Percentiles rank a stretch among this genome's conserved stretches.
Conservation (phyloP, 352 stramenopile species). For the Peronospora farinosa region DNA sequence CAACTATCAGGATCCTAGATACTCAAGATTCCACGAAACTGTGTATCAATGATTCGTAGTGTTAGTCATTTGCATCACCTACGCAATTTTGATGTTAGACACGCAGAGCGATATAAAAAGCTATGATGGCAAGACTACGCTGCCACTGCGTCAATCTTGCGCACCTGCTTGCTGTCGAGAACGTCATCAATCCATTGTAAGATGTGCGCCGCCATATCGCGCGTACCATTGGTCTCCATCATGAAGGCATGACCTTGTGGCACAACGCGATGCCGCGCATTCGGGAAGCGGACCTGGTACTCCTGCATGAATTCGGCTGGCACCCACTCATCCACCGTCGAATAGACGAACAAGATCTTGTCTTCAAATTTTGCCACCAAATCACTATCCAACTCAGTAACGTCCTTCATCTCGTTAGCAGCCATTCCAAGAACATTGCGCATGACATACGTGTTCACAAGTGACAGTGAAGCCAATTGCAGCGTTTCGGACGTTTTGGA, state of each 20-base stretch:
- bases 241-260: constrained; percentile 70
- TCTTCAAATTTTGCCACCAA: constrained; percentile 36
- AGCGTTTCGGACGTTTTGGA: constrained; percentile 34
- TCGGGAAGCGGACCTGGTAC: constrained; percentile 44
- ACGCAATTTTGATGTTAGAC: too few relatives aligned
- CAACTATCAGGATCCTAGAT: too few relatives aligned
- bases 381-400: constrained; percentile 40
- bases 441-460: constrained; percentile 54
- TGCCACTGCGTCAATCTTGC: constrained; percentile 13
- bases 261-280: constrained; percentile 42
- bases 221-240: constrained; percentile 57
- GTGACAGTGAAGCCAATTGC: constrained; percentile 42
- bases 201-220: constrained; percentile 60
- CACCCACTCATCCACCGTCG: constrained; percentile 60
- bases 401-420: constrained; percentile 52
- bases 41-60: too few relatives aligned
- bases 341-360: constrained; percentile 67
- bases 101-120: too few relatives aligned
- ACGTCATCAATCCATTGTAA: constrained; percentile 46
- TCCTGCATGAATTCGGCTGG: constrained; percentile 51
- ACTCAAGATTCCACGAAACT: too few relatives aligned
- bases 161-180: constrained; percentile 23
- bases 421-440: constrained; percentile 64
- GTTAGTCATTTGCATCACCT: too few relatives aligned
- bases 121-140: constrained; percentile 6